These are phyloP conservation scores for Fusarium pseudoanthophilum DNA, from an alignment of 2,329 filamentous ascomycete genomes.

Conservation along the genomic window DNA sequence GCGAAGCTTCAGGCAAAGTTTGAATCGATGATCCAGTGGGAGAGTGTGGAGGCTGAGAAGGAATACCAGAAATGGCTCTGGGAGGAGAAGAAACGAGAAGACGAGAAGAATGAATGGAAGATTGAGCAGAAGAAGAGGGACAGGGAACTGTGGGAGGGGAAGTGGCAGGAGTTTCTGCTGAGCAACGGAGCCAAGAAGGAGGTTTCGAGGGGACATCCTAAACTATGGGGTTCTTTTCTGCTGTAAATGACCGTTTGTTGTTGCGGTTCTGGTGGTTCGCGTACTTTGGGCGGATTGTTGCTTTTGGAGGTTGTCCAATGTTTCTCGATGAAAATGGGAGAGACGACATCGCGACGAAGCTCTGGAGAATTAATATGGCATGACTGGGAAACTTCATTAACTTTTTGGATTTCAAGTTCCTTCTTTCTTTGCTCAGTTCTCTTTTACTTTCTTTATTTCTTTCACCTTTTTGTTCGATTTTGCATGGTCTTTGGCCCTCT, in stretches of 20 bases:
- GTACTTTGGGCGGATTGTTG: background rate
- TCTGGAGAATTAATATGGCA: background rate
- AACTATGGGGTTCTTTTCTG: background rate
- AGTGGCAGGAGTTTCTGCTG: background rate
- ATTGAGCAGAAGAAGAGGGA: background rate
- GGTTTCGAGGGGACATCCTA: background rate
- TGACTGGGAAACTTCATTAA: background rate
- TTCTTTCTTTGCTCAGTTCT: background rate
- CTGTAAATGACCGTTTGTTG: fast-evolving
- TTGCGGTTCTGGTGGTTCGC: background rate
- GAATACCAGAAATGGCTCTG: background rate
- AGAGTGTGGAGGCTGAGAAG: background rate
- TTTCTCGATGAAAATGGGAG: background rate
- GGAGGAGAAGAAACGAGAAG: background rate
- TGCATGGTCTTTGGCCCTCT: background rate
- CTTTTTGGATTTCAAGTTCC: fast-evolving
- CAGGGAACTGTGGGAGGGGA: background rate
- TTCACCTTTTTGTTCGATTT: fast-evolving
- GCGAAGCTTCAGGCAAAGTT: background rate
- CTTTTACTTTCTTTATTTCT: background rate
- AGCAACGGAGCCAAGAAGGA: background rate
- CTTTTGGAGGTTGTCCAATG: background rate
- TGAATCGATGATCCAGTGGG: background rate
- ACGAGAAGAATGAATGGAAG: fast-evolving
- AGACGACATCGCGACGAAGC: background rate